phyloP scores from a whole-genome alignment of 768 basidiomycete genomes.

The Pleurotus cornucopiae region DNA sequence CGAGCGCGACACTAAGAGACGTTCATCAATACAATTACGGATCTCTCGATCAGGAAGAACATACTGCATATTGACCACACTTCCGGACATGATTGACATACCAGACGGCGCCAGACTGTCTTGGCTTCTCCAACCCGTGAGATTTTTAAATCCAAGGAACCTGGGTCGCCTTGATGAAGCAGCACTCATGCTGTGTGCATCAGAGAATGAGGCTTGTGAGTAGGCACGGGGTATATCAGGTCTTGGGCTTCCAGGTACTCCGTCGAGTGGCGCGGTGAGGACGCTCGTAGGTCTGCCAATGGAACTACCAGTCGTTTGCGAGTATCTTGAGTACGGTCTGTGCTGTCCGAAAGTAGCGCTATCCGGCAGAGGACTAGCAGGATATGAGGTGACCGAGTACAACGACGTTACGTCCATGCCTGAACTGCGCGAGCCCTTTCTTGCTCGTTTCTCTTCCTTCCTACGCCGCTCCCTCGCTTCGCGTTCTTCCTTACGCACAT shows the following conservation, averaged over 20 bases:
- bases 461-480: constrained; percentile 69
- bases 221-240: constrained; percentile 63
- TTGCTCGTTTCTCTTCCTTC: constrained; percentile 65
- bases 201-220: constrained; percentile 79
- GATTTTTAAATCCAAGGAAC: constrained; percentile 76
- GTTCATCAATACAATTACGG: constrained; percentile 9
- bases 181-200: constrained; percentile 71
- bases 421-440: constrained; percentile 73
- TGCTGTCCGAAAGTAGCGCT: constrained; percentile 36
- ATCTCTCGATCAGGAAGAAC: constrained; percentile 25
- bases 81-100: constrained; percentile 76
- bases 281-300: constrained; percentile 58
- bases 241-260: constrained; percentile 42
- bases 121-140: constrained; percentile 72
- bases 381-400: constrained; percentile 42
- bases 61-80: constrained; percentile 92
- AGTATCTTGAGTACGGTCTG: constrained; percentile 61
- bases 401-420: constrained; percentile 69
- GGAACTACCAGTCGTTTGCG: constrained; percentile 29
- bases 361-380: constrained; percentile 53
- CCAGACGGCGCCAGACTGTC: constrained; percentile 81
- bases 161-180: constrained; percentile 63
- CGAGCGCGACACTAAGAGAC: constrained; percentile 63
- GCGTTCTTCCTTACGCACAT: constrained; percentile 74
- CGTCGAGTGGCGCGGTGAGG: constrained; percentile 33